Percentiles rank a stretch among this genome's conserved stretches.
Conservation (phyloP, 495 filamentous ascomycete species). For the Talaromyces stipitatus region DNA sequence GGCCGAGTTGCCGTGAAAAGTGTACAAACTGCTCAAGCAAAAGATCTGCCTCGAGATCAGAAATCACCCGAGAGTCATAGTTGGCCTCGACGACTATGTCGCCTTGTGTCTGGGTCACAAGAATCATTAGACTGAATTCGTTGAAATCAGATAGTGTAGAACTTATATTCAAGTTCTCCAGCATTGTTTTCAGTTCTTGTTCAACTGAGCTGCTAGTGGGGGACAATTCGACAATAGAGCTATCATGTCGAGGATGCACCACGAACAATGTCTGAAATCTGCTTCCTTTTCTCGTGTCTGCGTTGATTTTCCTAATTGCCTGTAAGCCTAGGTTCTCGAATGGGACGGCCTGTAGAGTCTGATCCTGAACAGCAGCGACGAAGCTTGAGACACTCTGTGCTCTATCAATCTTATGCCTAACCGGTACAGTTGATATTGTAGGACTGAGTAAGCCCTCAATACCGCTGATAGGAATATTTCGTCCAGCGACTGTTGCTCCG, state of each 20-base stretch:
- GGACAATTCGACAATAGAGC: no score
- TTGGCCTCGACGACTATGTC: not conserved
- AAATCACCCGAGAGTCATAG: not conserved
- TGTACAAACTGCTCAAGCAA: not conserved
- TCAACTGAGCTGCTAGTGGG: not conserved
- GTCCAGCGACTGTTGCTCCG: slow-evolving; percentile 32
- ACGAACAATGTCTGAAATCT: slow-evolving; percentile 3
- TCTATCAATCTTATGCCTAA: slow-evolving; percentile 31
- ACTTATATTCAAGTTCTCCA: not conserved
- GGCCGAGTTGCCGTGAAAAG: no score
- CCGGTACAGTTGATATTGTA: slow-evolving; percentile 51
- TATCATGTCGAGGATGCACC: not conserved
- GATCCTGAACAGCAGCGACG: slow-evolving; percentile 35
- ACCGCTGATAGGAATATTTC: slow-evolving; percentile 42
- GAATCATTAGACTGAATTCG: not conserved
- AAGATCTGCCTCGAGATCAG: not conserved
- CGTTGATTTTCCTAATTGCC: slow-evolving; percentile 31
- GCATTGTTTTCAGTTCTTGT: not conserved
- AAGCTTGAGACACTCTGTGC: slow-evolving; percentile 18
- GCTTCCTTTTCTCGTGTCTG: not conserved
- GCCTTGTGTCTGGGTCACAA: not conserved
- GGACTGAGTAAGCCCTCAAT: slow-evolving; percentile 50
- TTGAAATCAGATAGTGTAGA: not conserved
- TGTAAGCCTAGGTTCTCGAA: slow-evolving; percentile 54
- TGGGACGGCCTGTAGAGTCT: slow-evolving; percentile 37